Evolutionary conservation across 1,139 yeast species (phyloP).

Genomic region (Kurtzmaniella quercitrusa): DNA sequence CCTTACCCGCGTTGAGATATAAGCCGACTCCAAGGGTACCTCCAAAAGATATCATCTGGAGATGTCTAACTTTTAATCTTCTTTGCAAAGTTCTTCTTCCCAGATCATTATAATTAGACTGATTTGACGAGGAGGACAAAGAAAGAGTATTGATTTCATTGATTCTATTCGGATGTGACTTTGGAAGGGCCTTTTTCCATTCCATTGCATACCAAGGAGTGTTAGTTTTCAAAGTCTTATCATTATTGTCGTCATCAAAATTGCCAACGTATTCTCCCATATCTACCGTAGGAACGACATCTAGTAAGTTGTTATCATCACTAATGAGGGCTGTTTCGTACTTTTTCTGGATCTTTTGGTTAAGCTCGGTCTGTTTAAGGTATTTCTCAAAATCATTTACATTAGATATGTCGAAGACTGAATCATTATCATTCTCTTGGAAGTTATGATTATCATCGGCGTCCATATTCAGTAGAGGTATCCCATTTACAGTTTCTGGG

Average conservation of each 20-base stretch:
- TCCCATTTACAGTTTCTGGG: constrained; percentile 11
- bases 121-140: not conserved
- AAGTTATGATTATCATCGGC: not conserved
- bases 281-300: constrained; percentile 6
- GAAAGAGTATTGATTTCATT: constrained; percentile 7
- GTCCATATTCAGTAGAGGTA: not conserved
- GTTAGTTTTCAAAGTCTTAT: constrained; percentile 3
- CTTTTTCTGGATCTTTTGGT: constrained; percentile 24
- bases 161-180: constrained; percentile 1
- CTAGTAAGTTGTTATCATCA: constrained; percentile 7
- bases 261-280: constrained; percentile 7
- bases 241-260: constrained; percentile 6
- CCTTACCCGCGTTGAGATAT: constrained; percentile 72
- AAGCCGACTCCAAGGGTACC: constrained; percentile 85
- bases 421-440: constrained; percentile 15
- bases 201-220: constrained; percentile 10
- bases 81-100: constrained; percentile 35
- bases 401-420: constrained; percentile 31
- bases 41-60: constrained; percentile 79
- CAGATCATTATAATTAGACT: constrained; percentile 5
- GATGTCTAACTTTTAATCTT: constrained; percentile 61
- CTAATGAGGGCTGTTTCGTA: constrained; percentile 6
- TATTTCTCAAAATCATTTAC: constrained; percentile 35
- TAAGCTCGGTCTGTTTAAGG: constrained; percentile 33
- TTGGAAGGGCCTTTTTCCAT: constrained; percentile 3